Evolutionary conservation across 2,329 filamentous ascomycete genomes (phyloP).

Genomic region (Fusarium pseudocircinatum): DNA sequence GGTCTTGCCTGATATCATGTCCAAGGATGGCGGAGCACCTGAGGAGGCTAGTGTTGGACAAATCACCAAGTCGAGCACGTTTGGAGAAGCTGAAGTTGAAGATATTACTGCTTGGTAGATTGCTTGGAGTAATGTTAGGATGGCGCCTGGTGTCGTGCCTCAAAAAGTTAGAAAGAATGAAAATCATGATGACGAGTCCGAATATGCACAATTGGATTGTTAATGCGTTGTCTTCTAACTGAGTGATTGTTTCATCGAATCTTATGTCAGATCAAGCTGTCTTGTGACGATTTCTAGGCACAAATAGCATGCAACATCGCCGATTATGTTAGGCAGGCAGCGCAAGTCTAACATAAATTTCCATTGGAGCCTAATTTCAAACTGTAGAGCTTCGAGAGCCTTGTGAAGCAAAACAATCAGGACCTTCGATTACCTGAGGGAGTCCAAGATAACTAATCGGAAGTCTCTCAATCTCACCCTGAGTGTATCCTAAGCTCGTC

Average conservation of each 20-base stretch:
- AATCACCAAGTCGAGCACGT: constrained; percentile 87
- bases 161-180: constrained; percentile 7
- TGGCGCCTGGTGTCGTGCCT: neutral
- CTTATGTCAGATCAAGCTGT: neutral
- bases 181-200: constrained; percentile 1
- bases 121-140: neutral
- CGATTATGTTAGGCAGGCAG: neutral
- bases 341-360: neutral
- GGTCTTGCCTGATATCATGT: constrained; percentile 89
- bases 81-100: constrained; percentile 94
- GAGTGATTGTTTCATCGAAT: neutral
- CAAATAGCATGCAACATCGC: neutral
- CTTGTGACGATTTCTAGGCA: neutral
- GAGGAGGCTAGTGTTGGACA: constrained; percentile 65
- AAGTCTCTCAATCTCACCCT: neutral
- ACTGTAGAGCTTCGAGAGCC: neutral
- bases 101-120: constrained; percentile 93
- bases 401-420: neutral
- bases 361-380: neutral
- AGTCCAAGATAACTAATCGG: neutral
- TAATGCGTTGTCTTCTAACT: neutral
- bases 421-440: neutral
- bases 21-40: constrained; percentile 60
- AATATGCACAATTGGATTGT: neutral
- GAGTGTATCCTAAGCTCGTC: neutral